Conservation (phyloP, 768 basidiomycete genomes). For the Piloderma croceum region DNA sequence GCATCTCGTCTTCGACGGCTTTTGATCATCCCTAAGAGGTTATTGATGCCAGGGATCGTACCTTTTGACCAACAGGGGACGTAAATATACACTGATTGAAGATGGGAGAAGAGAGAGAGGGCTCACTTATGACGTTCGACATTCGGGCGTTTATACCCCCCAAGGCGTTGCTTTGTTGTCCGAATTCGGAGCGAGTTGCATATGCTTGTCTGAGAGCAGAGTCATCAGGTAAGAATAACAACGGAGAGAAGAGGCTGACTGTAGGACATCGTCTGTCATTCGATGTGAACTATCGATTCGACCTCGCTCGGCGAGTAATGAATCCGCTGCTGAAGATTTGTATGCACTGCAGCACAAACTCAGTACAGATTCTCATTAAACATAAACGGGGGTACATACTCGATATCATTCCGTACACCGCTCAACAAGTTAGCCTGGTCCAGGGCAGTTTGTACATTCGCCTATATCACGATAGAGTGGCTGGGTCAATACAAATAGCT, state of each 20-base stretch:
- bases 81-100: not conserved
- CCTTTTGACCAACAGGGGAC: slow-evolving; percentile 48
- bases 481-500: not conserved
- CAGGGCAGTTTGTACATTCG: slow-evolving; percentile 75
- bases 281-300: slow-evolving; percentile 89
- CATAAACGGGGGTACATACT: slow-evolving; percentile 67
- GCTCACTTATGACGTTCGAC: slow-evolving; percentile 74
- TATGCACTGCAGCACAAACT: too few species aligned
- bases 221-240: not conserved
- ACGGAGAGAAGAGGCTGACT: slow-evolving; percentile 43
- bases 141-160: slow-evolving; percentile 81
- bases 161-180: slow-evolving; percentile 70
- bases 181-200: slow-evolving; percentile 91
- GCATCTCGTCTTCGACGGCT: slow-evolving; percentile 85
- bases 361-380: too few species aligned
- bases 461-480: slow-evolving; percentile 32
- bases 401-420: slow-evolving; percentile 93
- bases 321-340: slow-evolving; percentile 83
- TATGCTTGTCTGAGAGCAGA: slow-evolving; percentile 76
- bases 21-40: slow-evolving; percentile 87
- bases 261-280: slow-evolving; percentile 89
- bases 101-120: not conserved
- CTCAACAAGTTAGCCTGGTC: slow-evolving; percentile 84
- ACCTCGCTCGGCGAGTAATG: slow-evolving; percentile 80
- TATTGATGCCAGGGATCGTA: slow-evolving; percentile 93